Percentiles rank a stretch among this genome's conserved stretches.
Conservation (phyloP, 2,329 filamentous ascomycete species). For the Diaporthe nobilis region DNA sequence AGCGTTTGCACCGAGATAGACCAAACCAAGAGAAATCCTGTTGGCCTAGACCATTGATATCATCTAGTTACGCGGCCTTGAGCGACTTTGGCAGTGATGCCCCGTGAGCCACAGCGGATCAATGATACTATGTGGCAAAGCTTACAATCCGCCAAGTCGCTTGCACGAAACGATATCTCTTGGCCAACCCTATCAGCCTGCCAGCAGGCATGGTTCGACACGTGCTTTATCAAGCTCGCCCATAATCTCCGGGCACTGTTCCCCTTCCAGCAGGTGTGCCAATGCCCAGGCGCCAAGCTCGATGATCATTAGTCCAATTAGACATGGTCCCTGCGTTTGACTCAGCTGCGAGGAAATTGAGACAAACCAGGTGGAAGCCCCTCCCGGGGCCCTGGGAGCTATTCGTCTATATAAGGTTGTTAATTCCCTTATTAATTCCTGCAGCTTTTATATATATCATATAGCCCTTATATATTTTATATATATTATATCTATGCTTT, state of each 20-base stretch:
- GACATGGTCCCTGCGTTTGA: slow-evolving; percentile 9
- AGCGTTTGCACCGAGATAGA: neutral
- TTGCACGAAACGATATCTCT: slow-evolving; percentile 12
- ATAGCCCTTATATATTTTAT: no score
- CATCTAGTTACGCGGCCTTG: neutral
- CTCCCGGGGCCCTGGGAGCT: no score
- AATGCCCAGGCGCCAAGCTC: slow-evolving; percentile 21
- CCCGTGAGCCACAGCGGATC: neutral
- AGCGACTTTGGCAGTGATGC: neutral
- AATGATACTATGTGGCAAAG: neutral
- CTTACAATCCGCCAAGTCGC: slow-evolving; percentile 5
- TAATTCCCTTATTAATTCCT: no score
- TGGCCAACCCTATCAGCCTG: slow-evolving; percentile 15
- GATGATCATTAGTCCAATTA: slow-evolving; percentile 17
- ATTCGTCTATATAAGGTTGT: no score
- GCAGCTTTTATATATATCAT: no score
- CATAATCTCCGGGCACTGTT: slow-evolving; percentile 1
- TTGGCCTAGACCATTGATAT: neutral
- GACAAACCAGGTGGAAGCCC: no score
- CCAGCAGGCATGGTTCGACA: neutral
- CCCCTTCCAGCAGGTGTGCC: slow-evolving; percentile 11
- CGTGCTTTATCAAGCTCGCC: slow-evolving; percentile 25
- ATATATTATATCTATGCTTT: no score
- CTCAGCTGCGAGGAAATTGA: neutral
- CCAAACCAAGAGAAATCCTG: neutral